A percentile compares a stretch with the other conserved stretches of the same genome.
These are phyloP conservation scores for Phytophthora hybrid DNA, from an alignment of 352 stramenopile genomes.

Conservation along the genomic window DNA sequence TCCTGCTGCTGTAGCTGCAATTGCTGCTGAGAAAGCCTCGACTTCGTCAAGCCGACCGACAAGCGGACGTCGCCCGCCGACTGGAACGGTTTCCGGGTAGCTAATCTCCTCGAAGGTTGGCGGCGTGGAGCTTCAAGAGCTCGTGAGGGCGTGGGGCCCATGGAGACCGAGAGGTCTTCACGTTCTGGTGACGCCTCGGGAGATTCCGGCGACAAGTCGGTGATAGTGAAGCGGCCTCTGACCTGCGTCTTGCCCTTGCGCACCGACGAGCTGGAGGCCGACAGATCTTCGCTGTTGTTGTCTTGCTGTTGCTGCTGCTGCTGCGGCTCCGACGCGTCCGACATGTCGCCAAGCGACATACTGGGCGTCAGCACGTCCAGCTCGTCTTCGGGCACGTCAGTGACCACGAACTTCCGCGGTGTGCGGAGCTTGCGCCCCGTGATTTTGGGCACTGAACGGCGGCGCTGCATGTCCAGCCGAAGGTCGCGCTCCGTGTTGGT, in stretches of 20 bases:
- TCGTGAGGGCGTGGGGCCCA: slow-evolving; percentile 30
- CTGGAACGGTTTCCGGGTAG: slow-evolving; percentile 37
- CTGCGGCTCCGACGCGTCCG: slow-evolving; percentile 13
- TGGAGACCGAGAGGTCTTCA: slow-evolving; percentile 37
- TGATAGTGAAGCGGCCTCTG: slow-evolving; percentile 85
- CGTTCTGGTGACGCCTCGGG: slow-evolving; percentile 36
- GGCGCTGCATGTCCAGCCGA: slow-evolving; percentile 30
- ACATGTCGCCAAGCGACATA: background rate
- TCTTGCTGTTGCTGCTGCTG: slow-evolving; percentile 23
- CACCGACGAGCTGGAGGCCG: slow-evolving; percentile 27
- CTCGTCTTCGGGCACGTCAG: slow-evolving; percentile 69
- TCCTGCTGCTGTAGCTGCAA: slow-evolving; percentile 28
- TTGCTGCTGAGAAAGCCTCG: slow-evolving; percentile 22
- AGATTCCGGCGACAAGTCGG: slow-evolving; percentile 76
- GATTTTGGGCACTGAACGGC: slow-evolving; percentile 56
- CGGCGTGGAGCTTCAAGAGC: slow-evolving; percentile 23
- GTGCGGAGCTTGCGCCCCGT: slow-evolving; percentile 64
- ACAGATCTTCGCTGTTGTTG: slow-evolving; percentile 31
- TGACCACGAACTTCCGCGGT: slow-evolving; percentile 76
- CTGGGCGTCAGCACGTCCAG: slow-evolving; percentile 19
- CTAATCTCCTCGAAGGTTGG: slow-evolving; percentile 25
- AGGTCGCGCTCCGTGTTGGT: slow-evolving; percentile 18
- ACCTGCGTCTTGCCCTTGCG: slow-evolving; percentile 75
- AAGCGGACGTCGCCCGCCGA: slow-evolving; percentile 38
- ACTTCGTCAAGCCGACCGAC: slow-evolving; percentile 28